phyloP scores from a whole-genome alignment of 805 yeast species.

The Priceomyces castillae region DNA sequence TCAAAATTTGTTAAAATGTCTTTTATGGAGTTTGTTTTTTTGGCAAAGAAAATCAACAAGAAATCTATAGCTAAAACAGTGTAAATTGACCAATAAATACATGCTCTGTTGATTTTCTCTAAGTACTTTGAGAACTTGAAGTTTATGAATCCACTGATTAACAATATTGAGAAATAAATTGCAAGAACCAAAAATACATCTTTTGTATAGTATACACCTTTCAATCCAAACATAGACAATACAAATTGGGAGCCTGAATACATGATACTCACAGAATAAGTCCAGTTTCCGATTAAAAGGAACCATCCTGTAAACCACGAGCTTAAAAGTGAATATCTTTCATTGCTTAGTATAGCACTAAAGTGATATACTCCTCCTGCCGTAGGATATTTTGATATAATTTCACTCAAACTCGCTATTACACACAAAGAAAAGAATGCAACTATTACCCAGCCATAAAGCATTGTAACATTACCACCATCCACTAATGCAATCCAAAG shows the following conservation, averaged over 20 bases:
- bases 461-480: conserved; percentile 74
- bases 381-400: conserved; percentile 72
- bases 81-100: conserved; percentile 74
- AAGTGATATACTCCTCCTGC: conserved; percentile 77
- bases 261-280: conserved; percentile 69
- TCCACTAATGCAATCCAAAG: conserved; percentile 67
- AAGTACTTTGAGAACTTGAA: conserved; percentile 56
- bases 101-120: conserved; percentile 61
- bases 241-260: conserved; percentile 77
- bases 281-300: conserved; percentile 70
- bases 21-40: conserved; percentile 55
- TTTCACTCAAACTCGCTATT: conserved; percentile 72
- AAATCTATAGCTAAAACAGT: conserved; percentile 69
- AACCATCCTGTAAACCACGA: conserved; percentile 84
- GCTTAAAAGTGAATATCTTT: conserved; percentile 51
- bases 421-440: conserved; percentile 62
- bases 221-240: conserved; percentile 61
- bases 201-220: conserved; percentile 55
- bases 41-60: conserved; percentile 55
- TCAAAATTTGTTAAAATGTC: conserved; percentile 66
- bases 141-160: conserved; percentile 61
- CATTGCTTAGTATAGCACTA: conserved; percentile 66
- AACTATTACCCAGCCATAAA: conserved; percentile 72
- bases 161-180: conserved; percentile 55
- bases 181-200: conserved; percentile 54